Evolutionary conservation across 163 green algal genomes (phyloP), one percentile per base, ranked within the genome.

Genomic region (Volvox carteri): DNA sequence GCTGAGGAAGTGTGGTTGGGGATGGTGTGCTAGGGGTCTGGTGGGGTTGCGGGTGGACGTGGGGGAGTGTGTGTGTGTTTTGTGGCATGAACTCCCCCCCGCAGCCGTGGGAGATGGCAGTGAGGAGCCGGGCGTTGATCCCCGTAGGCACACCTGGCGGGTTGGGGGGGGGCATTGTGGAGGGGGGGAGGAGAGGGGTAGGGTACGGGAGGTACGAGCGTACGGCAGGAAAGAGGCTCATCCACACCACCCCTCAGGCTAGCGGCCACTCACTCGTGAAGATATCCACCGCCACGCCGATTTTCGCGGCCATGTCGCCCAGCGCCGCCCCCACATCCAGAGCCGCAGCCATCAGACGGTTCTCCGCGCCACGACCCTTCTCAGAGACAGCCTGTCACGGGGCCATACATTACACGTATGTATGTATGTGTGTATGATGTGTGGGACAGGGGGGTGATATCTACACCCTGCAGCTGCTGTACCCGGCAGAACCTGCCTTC

Each of bases 71-170:
- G 58, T n/a, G 60, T 16, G 16, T 0, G 54, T 37, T n/a, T 33
- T 90, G 86, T 23, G 76, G n/a, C 76, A 90, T 74, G 6, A 90
- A 37, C 46, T 86, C 86, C 16, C 86, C 86, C 12, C 86, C 86
- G 77, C 44, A 81, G 60, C 37, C 37, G 86, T 86, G 86, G 2
- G 76, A 12, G 28, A 86, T 67, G 39, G 75, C 37, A 11, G 56
- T 83, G 21, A 90, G 60, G 12, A 87, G 62, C n/a, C 41, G 62
- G 33, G 67, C 62, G 86, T 90, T 90, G 65, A 86, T 35, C 30
- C 76, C 76, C 2, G 68, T 80, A 48, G 21, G 1, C 21, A 11
- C 30, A 68, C 81, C 81, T 87, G 48, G 16, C 1, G 7, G 1
- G n/a, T 23, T 0, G 35, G 70, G 39, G 39, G 41, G 39, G 14